phyloP scores from a whole-genome alignment of 495 filamentous ascomycete species.

The Baudoinia panamericana region DNA sequence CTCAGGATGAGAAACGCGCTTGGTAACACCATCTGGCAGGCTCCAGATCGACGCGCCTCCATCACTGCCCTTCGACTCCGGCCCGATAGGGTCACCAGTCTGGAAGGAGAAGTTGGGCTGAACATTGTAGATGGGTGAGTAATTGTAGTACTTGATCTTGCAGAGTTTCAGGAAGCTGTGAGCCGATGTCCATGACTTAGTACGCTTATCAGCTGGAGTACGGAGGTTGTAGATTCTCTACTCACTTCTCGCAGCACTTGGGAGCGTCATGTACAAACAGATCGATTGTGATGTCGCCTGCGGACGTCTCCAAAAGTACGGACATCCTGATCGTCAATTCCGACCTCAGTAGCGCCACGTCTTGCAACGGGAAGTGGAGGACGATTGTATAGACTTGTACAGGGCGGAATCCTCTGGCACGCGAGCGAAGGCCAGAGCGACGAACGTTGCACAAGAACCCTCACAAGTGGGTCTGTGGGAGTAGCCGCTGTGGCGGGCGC shows the following conservation, averaged over 20 bases:
- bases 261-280: conserved; percentile 76
- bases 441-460: not conserved
- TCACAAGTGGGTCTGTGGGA: not conserved
- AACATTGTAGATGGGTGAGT: conserved; percentile 72
- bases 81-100: conserved; percentile 84
- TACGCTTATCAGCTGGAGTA: conserved; percentile 28
- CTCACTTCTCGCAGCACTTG: conserved; percentile 83
- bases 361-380: not conserved
- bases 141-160: conserved; percentile 98
- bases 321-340: conserved; percentile 39
- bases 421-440: not conserved
- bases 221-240: conserved; percentile 15
- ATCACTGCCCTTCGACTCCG: conserved; percentile 67
- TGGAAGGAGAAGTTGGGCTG: conserved; percentile 91
- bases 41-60: conserved; percentile 90
- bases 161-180: conserved; percentile 91
- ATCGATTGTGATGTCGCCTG: conserved; percentile 88
- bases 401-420: no score
- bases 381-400: no score
- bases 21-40: conserved; percentile 47
- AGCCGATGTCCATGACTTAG: conserved; percentile 37
- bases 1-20: conserved; percentile 22
- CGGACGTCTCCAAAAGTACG: conserved; percentile 78
- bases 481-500: no score
- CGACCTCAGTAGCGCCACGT: not conserved